Evolutionary conservation across 2,329 filamentous ascomycete genomes (phyloP), one percentile per base, ranked within the genome.

Genomic region (Nemania sp.): DNA sequence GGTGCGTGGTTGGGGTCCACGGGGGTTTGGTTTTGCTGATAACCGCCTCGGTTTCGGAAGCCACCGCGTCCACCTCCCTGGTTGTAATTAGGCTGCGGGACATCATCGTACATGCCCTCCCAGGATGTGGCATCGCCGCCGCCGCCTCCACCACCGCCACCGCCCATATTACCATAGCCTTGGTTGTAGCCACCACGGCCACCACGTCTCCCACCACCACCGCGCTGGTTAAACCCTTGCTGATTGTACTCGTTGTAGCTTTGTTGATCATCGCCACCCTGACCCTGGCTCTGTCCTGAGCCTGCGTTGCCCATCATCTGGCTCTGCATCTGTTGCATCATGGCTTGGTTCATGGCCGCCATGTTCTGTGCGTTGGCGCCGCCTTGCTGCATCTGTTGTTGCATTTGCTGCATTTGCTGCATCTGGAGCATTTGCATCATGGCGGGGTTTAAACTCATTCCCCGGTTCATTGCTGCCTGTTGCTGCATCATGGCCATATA

Each of bases 61-160:
- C 80, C 82, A 66, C 80, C 80, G 75, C 80, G 80, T 73, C 80
- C 81, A 71, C 80, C 80, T 72, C 84, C 83, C 64, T 80, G 80
- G 73, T 82, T 84, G 73, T 90, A 87, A 74, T 90, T 90, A 5
- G 93, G 93, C 77, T 95, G 93, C 18, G 94, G 94, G 1, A 94
- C 93, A 78, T 98, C 95, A 78, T 98, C 95, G 79, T 98, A 98
- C 94, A 97, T 97, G 76, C 95, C 95, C 79, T 98, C 95, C 94
- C 94, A 98, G 47, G 91, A 94, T 26, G 92, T 93, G n/a, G 92
- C 91, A 18, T 89, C 89, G 52, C 88, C 89, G 64, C 83, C 83
- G 43, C 82, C 86, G 75, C 79, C 85, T 79, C 68, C 83, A 81
- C 38, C 81, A 75, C 79, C 85, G 75, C 79, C 85, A 79, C 69